Conservation (phyloP, 768 basidiomycete genomes). For the Lentinula guzmanii region DNA sequence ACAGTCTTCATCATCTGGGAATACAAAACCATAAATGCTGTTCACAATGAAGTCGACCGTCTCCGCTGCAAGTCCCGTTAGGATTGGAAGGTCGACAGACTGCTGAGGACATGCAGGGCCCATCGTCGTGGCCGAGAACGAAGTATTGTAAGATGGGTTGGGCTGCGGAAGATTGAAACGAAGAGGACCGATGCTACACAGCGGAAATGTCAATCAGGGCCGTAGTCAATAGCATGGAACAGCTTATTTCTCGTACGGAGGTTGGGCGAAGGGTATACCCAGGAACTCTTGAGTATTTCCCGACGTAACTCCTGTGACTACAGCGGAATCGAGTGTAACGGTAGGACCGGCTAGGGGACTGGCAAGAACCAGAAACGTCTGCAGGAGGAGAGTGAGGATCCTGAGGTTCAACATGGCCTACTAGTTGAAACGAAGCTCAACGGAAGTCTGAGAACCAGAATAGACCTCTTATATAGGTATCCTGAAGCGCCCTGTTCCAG, state of each 20-base stretch:
- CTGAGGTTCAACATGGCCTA: not conserved
- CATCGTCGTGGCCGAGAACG: constrained; percentile 29
- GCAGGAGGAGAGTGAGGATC: not conserved
- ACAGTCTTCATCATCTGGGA: constrained; percentile 10
- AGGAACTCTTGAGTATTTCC: constrained; percentile 33
- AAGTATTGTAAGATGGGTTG: constrained; percentile 26
- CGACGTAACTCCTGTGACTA: constrained; percentile 32
- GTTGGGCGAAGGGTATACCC: constrained; percentile 50
- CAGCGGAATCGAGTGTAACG: constrained; percentile 35
- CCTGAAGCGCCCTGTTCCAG: not conserved
- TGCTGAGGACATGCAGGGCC: constrained; percentile 47
- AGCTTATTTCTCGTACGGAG: constrained; percentile 34
- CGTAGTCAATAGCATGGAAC: not conserved
- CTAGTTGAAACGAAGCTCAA: not conserved
- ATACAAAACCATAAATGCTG: constrained; percentile 6
- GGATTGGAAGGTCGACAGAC: constrained; percentile 25
- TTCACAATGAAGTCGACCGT: constrained; percentile 19
- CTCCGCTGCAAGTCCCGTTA: constrained; percentile 27
- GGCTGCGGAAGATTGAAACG: constrained; percentile 37
- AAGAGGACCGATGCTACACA: constrained; percentile 26
- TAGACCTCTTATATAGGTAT: not conserved
- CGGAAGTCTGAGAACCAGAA: not conserved
- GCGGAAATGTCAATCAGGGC: not conserved
- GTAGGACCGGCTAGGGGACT: constrained; percentile 17
- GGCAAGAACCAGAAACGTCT: not conserved